Evolutionary conservation across 2,329 filamentous ascomycete species (phyloP).

Genomic region (Sclerotinia subarctica): DNA sequence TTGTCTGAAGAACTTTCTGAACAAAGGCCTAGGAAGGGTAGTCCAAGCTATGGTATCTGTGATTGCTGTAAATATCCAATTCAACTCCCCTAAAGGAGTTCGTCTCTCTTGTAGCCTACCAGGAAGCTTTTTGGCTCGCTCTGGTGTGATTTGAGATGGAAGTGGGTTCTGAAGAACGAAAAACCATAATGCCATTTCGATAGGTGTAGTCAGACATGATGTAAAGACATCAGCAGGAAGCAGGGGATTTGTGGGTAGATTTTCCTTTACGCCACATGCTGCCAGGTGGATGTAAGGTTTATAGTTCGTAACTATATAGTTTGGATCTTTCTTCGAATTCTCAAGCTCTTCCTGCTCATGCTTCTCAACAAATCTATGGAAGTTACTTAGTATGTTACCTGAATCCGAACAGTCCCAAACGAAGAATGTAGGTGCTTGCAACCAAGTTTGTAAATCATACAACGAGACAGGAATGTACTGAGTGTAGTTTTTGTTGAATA

Average conservation of each 20-base stretch:
- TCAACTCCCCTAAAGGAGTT: constrained; percentile 91
- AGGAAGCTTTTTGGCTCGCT: constrained; percentile 83
- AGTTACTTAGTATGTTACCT: constrained; percentile 92
- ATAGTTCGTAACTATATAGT: constrained; percentile 73
- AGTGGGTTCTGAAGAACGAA: constrained; percentile 85
- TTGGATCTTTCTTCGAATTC: constrained; percentile 70
- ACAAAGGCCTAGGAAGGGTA: constrained; percentile 80
- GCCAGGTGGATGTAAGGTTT: constrained; percentile 81
- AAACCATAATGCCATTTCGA: constrained; percentile 94
- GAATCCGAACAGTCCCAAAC: constrained; percentile 98
- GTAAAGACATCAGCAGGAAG: constrained; percentile 95
- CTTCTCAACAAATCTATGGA: constrained; percentile 90
- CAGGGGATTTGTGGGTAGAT: constrained; percentile 88
- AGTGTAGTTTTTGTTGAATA: constrained; percentile 98
- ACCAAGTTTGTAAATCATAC: constrained; percentile 92
- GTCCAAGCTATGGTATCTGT: constrained; percentile 99
- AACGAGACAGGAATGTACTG: constrained; percentile 97
- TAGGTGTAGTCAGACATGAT: constrained; percentile 91
- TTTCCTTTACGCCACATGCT: constrained; percentile 86
- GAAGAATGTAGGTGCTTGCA: constrained; percentile 91
- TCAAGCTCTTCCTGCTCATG: constrained; percentile 88
- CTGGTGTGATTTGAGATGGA: constrained; percentile 64
- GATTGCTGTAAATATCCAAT: constrained; percentile 99
- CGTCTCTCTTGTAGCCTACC: constrained; percentile 88
- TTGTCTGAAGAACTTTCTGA: constrained; percentile 95